phyloP scores from a whole-genome alignment of 176 grass and related monocot genomes.

The Carex pumila region DNA sequence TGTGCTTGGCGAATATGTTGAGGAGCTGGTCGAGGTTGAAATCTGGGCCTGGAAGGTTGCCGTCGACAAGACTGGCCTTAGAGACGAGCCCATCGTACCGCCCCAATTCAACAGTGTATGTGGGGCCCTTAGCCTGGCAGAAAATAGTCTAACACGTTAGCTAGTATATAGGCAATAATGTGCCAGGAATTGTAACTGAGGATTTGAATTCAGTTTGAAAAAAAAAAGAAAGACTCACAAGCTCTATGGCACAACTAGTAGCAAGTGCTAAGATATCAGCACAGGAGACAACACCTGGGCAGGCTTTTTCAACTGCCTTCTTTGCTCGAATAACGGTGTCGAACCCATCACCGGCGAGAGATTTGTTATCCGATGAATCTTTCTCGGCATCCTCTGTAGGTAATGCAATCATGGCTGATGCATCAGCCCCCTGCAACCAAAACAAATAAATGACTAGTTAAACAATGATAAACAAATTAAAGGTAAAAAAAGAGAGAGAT shows the following conservation, averaged over 20 bases:
- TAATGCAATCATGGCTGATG: conserved; percentile 44
- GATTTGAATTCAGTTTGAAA: too few species aligned
- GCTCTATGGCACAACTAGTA: conserved; percentile 49
- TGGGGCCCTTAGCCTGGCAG: conserved; percentile 44
- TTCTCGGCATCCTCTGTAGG: conserved; percentile 54
- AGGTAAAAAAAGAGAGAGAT: background rate
- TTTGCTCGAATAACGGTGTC: conserved; percentile 62
- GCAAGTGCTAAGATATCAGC: conserved; percentile 73
- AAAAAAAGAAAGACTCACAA: conserved; percentile 32
- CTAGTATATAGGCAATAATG: background rate
- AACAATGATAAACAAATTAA: background rate
- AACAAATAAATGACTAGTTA: background rate
- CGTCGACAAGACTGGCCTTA: conserved; percentile 38
- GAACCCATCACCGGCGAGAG: conserved; percentile 87
- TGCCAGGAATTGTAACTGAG: background rate
- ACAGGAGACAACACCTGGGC: conserved; percentile 74
- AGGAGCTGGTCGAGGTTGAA: conserved; percentile 49
- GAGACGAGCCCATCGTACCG: conserved; percentile 58
- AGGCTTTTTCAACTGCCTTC: conserved; percentile 42
- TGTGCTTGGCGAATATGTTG: conserved; percentile 25
- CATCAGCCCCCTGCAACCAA: conserved; percentile 52
- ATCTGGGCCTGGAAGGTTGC: conserved; percentile 47
- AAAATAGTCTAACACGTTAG: background rate
- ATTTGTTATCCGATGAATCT: conserved; percentile 60
- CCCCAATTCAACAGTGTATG: conserved; percentile 58